Conservation (phyloP, 768 basidiomycete genomes). For the Nidularia sp. region DNA sequence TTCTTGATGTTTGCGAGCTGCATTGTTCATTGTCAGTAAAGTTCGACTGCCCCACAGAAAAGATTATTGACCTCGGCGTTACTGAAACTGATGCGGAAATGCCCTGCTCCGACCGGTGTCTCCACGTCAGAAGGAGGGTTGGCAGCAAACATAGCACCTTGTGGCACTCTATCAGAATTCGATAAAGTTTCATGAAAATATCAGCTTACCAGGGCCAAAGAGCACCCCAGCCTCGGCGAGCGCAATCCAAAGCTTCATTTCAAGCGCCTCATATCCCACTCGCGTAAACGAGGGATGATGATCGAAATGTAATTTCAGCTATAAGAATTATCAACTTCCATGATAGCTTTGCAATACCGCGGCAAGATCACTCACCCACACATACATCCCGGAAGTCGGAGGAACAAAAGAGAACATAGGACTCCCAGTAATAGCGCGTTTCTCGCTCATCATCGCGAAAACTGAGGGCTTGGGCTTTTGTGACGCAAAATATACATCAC, state of each 20-base stretch:
- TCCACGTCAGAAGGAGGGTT: conserved; percentile 11
- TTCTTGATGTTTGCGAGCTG: conserved; percentile 31
- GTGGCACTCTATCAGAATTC: background rate
- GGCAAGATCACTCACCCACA: conserved; percentile 45
- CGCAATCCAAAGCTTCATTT: conserved; percentile 56
- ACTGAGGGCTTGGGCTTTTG: conserved; percentile 21
- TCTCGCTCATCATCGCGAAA: conserved; percentile 21
- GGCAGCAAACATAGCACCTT: conserved; percentile 40
- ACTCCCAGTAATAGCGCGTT: conserved; percentile 23
- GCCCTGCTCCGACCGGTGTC: conserved; percentile 27
- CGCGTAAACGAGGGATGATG: conserved; percentile 41
- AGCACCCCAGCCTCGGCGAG: conserved; percentile 62
- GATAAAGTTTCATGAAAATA: background rate
- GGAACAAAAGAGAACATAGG: conserved; percentile 67
- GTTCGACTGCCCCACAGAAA: background rate
- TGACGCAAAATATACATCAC: conserved; percentile 41
- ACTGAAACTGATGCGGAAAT: conserved; percentile 58
- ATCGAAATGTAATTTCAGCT: conserved; percentile 64
- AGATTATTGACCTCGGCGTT: conserved; percentile 41
- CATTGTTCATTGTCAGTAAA: background rate
- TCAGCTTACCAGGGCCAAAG: conserved; percentile 53
- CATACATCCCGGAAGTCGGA: conserved; percentile 81
- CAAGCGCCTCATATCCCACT: conserved; percentile 36
- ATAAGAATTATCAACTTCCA: background rate
- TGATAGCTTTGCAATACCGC: background rate